These are phyloP conservation scores for Monilinia vaccinii-corymbosi DNA, from an alignment of 2,329 filamentous ascomycete species.

Conservation along the genomic window DNA sequence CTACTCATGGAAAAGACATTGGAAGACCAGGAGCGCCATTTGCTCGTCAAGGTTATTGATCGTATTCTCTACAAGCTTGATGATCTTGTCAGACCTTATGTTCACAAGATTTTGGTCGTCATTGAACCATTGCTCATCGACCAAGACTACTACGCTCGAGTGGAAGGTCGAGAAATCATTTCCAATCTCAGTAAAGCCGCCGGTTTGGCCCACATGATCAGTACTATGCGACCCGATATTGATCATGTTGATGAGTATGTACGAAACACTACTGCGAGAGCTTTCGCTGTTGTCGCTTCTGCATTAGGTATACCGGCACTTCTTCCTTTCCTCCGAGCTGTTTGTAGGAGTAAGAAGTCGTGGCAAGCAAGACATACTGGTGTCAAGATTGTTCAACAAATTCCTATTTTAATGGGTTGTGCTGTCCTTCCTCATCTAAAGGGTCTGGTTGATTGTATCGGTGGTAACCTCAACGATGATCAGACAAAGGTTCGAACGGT, in stretches of 20 bases:
- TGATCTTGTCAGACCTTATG: slow-evolving; percentile 89
- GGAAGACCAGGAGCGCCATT: slow-evolving; percentile 94
- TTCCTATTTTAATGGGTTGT: slow-evolving; percentile 97
- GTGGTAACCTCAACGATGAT: slow-evolving; percentile 90
- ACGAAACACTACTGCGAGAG: slow-evolving; percentile 91
- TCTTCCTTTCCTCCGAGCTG: slow-evolving; percentile 87
- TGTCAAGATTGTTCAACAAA: slow-evolving; percentile 98
- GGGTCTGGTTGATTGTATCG: slow-evolving; percentile 92
- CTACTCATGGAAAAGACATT: slow-evolving; percentile 96
- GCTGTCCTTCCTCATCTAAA: slow-evolving; percentile 93
- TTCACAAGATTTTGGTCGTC: slow-evolving; percentile 97
- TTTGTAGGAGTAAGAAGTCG: slow-evolving; percentile 96
- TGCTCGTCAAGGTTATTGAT: slow-evolving; percentile 98
- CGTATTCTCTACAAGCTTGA: slow-evolving; percentile 97
- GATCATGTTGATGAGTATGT: slow-evolving; percentile 98
- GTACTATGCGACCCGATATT: slow-evolving; percentile 97
- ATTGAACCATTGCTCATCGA: slow-evolving; percentile 99
- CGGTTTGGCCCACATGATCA: slow-evolving; percentile 97
- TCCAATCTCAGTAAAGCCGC: slow-evolving; percentile 96
- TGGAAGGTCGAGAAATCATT: slow-evolving; percentile 97
- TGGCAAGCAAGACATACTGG: slow-evolving; percentile 97
- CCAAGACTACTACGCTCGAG: slow-evolving; percentile 97
- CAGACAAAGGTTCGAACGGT: slow-evolving; percentile 97
- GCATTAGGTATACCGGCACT: slow-evolving; percentile 92
- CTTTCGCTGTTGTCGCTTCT: slow-evolving; percentile 94